Evolutionary conservation across 176 grass and related monocot genomes (phyloP).

Genomic region (Rhipidocladum racemiflorum): DNA sequence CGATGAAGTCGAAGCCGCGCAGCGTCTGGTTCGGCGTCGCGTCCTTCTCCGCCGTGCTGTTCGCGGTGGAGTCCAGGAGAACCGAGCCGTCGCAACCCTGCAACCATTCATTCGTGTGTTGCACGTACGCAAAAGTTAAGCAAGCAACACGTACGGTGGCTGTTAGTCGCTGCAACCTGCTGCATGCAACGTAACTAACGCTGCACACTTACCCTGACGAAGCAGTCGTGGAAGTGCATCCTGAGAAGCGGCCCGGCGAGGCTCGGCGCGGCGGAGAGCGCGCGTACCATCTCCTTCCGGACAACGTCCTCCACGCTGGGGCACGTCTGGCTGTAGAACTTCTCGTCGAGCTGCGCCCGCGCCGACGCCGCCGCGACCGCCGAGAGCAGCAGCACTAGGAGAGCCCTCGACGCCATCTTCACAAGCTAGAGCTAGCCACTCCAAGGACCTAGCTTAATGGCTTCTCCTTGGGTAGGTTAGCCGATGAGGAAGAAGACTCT

Average conservation of each 20-base stretch:
- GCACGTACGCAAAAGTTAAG: neutral
- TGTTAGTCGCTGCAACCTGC: neutral
- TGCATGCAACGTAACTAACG: neutral
- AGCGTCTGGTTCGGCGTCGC: conserved; percentile 58
- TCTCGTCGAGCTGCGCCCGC: conserved; percentile 39
- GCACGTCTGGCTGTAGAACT: conserved; percentile 60
- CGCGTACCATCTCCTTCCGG: conserved; percentile 44
- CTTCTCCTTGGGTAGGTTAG: neutral
- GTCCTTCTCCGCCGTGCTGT: conserved; percentile 65
- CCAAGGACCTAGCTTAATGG: neutral
- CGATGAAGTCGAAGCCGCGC: conserved; percentile 63
- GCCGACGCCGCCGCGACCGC: conserved; percentile 11
- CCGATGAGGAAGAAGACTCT: neutral
- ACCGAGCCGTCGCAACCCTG: conserved; percentile 90
- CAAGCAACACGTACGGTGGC: neutral
- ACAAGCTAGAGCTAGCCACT: neutral
- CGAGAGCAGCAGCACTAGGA: conserved; percentile 21
- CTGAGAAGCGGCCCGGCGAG: conserved; percentile 77
- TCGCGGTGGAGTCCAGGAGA: conserved; percentile 43
- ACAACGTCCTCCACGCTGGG: conserved; percentile 54
- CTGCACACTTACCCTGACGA: conserved; percentile 61
- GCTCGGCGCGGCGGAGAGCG: conserved; percentile 58
- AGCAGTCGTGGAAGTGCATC: conserved; percentile 96
- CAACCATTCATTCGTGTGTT: neutral
- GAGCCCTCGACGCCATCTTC: conserved; percentile 28